Percentiles rank a stretch among this genome's conserved stretches.
Evolutionary conservation across 208 protist genomes (phyloP).

Genomic region (Acanthamoeba castellanii): DNA sequence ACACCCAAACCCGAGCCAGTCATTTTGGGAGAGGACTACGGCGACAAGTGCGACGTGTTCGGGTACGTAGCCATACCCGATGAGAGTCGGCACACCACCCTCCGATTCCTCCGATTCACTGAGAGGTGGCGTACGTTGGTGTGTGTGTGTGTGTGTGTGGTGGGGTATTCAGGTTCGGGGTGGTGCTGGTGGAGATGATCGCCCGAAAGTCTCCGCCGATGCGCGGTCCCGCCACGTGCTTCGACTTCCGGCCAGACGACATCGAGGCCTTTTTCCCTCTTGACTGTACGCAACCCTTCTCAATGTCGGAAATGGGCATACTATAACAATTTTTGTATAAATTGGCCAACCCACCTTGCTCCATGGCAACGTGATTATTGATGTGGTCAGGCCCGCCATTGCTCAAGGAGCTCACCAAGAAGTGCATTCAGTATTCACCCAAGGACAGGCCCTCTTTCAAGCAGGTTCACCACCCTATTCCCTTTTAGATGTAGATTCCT

Average conservation of each 20-base stretch:
- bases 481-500: background rate
- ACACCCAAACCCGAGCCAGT: too few relatives aligned
- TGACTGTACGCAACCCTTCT: constrained; percentile 3
- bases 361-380: too few relatives aligned
- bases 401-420: background rate
- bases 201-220: background rate
- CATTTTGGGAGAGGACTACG: constrained; percentile 33
- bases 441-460: background rate
- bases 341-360: too few relatives aligned
- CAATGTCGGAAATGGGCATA: background rate
- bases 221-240: constrained; percentile 9
- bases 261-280: background rate
- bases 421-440: background rate
- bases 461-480: background rate
- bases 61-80: background rate
- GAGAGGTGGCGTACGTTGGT: background rate
- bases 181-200: constrained; percentile 30
- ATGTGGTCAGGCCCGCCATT: background rate
- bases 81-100: too few relatives aligned
- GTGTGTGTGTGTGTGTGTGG: background rate
- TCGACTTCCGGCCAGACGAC: constrained; percentile 3
- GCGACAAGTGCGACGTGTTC: constrained; percentile 36
- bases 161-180: constrained; percentile 13
- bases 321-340: too few relatives aligned
- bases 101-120: background rate